Base-by-base conservation (phyloP, 1,284 basidiomycete genomes). In the Fomitopsis palustris region DNA sequence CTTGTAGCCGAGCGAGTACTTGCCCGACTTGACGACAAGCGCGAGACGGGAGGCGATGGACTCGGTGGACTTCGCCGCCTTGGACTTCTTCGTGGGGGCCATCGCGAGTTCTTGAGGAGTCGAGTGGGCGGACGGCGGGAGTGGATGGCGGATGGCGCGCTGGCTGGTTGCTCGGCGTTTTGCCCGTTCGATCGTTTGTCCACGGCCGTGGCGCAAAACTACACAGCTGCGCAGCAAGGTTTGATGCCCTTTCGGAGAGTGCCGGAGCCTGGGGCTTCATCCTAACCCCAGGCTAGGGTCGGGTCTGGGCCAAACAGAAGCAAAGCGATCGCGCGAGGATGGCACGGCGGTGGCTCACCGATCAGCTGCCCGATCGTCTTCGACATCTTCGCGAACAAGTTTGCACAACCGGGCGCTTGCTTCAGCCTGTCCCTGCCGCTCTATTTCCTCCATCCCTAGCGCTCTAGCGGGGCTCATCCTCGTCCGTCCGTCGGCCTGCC, bases 11-110 rank as follows among this genome's bases (percentile, higher is more conserved):
- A 97, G 83, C 60, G 85, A 83, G 86, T 92, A 96, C 78, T 95
- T 92, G 66, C 89, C 90, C 68, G 95, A 98, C 87, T 99, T 98
- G 78, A 98, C 96, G 74, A 98, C 96, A 71, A 99, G 94, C 65
- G 95, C 92, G 66, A 99, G 92, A 75, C 92, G 90, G 70, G 95
- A 87, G 74, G 96, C 87, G 82, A 99, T 97, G 74, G 92, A 95
- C 84, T 98, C 96, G 71, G 87, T 90, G 70, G 86, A 87, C 81
- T 95, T 96, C 72, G 91, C 73, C 53, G 93, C 83, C 83, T 97
- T 98, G 75, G 90, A 90, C 83, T 97, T 96, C 80, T 96, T 96
- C 69, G 88, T 86, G 70, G 93, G 92, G 72, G 94, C 94, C 94
- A 96, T 96, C 79, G 76, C 68, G 68, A 67, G 56, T 64, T 65